Conservation (phyloP, 2,329 filamentous ascomycete genomes). For the Diplocarpon rosae region DNA sequence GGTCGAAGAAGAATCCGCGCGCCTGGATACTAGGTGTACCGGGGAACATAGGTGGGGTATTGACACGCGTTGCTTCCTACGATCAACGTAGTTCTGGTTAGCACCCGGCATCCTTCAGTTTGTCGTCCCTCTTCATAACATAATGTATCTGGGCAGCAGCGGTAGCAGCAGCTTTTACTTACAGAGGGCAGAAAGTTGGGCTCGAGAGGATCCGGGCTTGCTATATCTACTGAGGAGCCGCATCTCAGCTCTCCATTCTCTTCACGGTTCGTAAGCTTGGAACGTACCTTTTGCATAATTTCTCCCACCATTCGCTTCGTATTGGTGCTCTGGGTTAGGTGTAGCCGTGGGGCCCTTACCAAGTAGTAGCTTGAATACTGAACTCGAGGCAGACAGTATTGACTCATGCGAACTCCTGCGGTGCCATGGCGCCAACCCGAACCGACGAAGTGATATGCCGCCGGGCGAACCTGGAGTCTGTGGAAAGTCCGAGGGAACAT, state of each 20-base stretch:
- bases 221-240: slow-evolving; percentile 19
- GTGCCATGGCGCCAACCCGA: slow-evolving; percentile 27
- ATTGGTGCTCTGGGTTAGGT: slow-evolving; percentile 14
- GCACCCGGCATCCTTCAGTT: not conserved
- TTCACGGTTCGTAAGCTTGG: not conserved
- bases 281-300: slow-evolving; percentile 13
- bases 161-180: slow-evolving; percentile 5
- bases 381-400: slow-evolving; percentile 22
- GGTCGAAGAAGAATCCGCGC: slow-evolving; percentile 23
- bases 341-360: slow-evolving; percentile 23
- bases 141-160: not conserved
- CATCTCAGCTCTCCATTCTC: not conserved
- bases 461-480: slow-evolving; percentile 8
- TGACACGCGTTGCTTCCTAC: slow-evolving; percentile 25
- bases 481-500: not conserved
- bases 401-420: slow-evolving; percentile 22
- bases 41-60: slow-evolving; percentile 23
- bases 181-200: slow-evolving; percentile 24
- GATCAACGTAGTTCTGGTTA: not conserved
- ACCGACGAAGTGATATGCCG: slow-evolving; percentile 11
- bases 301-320: slow-evolving; percentile 14
- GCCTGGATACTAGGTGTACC: slow-evolving; percentile 9
- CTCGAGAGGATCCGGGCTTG: slow-evolving; percentile 13
- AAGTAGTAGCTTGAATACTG: slow-evolving; percentile 22
- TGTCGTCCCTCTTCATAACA: not conserved